Conservation (phyloP, 2,329 filamentous ascomycete species). For the Sarocladium brachiariae region DNA sequence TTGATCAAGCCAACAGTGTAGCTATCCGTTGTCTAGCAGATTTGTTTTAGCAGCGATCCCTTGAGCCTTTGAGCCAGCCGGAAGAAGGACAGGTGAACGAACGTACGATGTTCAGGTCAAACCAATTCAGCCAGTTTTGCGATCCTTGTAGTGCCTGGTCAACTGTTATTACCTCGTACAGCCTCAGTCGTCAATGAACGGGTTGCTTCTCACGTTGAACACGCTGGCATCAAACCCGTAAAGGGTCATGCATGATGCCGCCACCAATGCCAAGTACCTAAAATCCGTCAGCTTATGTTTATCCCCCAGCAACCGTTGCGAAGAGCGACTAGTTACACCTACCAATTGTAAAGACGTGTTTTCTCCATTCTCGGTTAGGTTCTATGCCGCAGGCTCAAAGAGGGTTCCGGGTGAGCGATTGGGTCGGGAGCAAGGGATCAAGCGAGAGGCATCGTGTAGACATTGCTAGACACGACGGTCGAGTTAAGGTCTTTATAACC, state of each 20-base stretch:
- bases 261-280: slow-evolving; percentile 63
- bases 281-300: neutral
- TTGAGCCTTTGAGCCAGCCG: too few relatives aligned
- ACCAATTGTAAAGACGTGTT: slow-evolving; percentile 39
- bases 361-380: neutral
- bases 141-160: slow-evolving; percentile 48
- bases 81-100: too few relatives aligned
- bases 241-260: slow-evolving; percentile 67
- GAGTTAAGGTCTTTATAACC: too few relatives aligned
- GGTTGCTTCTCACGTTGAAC: slow-evolving; percentile 51
- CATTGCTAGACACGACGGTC: too few relatives aligned
- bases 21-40: neutral
- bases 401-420: too few relatives aligned
- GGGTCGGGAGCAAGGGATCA: too few relatives aligned
- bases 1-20: slow-evolving; percentile 37
- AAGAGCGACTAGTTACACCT: slow-evolving; percentile 11
- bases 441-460: too few relatives aligned
- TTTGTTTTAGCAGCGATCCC: neutral
- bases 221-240: slow-evolving; percentile 71
- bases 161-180: neutral
- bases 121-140: slow-evolving; percentile 58
- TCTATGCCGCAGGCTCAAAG: too few relatives aligned
- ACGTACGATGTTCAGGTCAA: slow-evolving; percentile 40
- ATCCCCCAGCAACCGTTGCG: neutral
- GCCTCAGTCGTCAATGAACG: neutral